Evolutionary conservation across 305 asterid genomes (phyloP), one percentile per base, ranked within the genome.

Genomic region (Stenogyne calaminthoides): DNA sequence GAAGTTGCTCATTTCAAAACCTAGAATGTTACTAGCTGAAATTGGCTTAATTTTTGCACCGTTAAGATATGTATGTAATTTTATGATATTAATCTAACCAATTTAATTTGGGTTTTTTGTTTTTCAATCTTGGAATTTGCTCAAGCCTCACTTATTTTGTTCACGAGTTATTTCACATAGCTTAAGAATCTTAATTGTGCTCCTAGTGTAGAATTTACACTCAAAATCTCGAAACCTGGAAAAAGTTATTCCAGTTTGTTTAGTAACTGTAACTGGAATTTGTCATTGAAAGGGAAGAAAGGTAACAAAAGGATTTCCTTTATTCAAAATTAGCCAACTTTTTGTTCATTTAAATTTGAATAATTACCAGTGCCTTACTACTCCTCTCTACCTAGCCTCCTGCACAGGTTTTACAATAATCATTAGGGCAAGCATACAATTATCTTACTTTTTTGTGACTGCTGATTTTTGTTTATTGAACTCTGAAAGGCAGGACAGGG

Each of bases 251-350:
- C 49, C n/a, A n/a, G n/a, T 32, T 54, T n/a, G n/a, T n/a, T n/a
- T n/a, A n/a, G n/a, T n/a, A n/a, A 18, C 9, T 18, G n/a, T n/a
- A 16, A 9, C 34, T 32, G 10, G 9, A 12, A 19, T 2, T 69
- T 67, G 61, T 52, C 5, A 49, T 67, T 19, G 40, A 22, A 59
- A 32, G 65, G 72, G 47, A 64, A 73, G 16, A 19, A 65, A 0
- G 2, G 44, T 20, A 74, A 40, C 25, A 7, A 20, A 6, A 14
- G 39, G 22, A 60, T 63, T 12, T 22, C 37, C n/a, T 57, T 40
- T 57, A 25, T 42, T 32, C 36, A 42, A 36, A 54, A 8, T 14
- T 44, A 4, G 7, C 57, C 22, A 49, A 25, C 10, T 3, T n/a
- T 34, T 19, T 52, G 12, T 32, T 52, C 32, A 37, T 54, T 37